Evolutionary conservation across 306 rosid species (phyloP), one percentile per base, ranked within the genome.

Genomic region (Vigna reflexopilosa): DNA sequence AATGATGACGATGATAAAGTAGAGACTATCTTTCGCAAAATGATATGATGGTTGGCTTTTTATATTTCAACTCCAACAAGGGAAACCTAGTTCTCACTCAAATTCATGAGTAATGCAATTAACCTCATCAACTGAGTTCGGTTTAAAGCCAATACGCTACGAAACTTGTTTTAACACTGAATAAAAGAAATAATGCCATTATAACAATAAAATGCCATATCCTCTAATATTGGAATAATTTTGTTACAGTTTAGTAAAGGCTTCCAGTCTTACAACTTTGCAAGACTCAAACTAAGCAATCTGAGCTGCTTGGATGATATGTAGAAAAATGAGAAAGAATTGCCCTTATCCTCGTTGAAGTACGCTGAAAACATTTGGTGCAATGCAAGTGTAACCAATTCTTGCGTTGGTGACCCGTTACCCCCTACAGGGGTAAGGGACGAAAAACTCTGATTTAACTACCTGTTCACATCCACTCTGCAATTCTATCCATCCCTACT

Each of bases 401-500:
- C 70, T 40, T 57, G 47, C 7, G n/a, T 34, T 62, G 54, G 69
- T 15, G 12, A 9, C 28, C 8, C 6, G 24, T 2, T 67, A 70
- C 6, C 70, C 72, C 40, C 40, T 20, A n/a, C 4, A 42, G 57
- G 36, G 30, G 2, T 15, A 28, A 14, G 17, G 26, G 34, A 3
- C n/a, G 48, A 22, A 38, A 48, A 15, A 40, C 48, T 73, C 22
- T 20, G 22, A 61, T 40, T 61, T 45, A 4, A 59, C 10, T 24
- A 16, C 69, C 44, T 10, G 26, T 75, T 22, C 9, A 9, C 7
- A 62, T 76, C 44, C 67, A 45, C 73, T 62, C 22, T 57, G 64
- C 40, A 61, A 70, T 45, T 75, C 70, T 57, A 56, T 75, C 70
- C 65, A 56, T 56, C 77, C 64, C 14, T 54, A 32, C 7, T 47